phyloP scores from a whole-genome alignment of 768 basidiomycete species.

The Clathrus columnatus region DNA sequence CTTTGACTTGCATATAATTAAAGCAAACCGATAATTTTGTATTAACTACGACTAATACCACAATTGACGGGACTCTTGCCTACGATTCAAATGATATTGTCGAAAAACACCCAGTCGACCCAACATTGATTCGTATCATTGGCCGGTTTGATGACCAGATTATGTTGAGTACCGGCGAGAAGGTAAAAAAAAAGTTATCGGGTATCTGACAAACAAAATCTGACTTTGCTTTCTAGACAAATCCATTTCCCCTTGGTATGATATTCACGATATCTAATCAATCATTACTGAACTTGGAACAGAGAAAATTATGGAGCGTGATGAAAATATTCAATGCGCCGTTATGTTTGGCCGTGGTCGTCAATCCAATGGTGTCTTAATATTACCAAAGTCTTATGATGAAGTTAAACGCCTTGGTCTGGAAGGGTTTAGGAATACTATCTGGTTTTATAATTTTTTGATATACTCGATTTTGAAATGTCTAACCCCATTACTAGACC shows the following conservation, averaged over 20 bases:
- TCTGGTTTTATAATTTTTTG: background rate
- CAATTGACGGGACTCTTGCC: slow-evolving; percentile 23
- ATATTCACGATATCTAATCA: background rate
- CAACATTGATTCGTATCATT: slow-evolving; percentile 18
- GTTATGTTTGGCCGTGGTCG: slow-evolving; percentile 35
- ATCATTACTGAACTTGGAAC: background rate
- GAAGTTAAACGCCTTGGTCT: background rate
- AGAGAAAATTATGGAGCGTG: slow-evolving; percentile 31
- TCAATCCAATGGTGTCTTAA: slow-evolving; percentile 31
- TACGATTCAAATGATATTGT: slow-evolving; percentile 36
- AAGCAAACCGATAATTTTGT: no score
- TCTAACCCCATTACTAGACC: no score
- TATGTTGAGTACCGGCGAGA: slow-evolving; percentile 25
- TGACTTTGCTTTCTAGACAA: no score
- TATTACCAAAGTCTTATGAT: slow-evolving; percentile 22
- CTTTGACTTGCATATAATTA: no score
- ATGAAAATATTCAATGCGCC: slow-evolving; percentile 23
- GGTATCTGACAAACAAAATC: no score
- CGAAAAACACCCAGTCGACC: slow-evolving; percentile 31
- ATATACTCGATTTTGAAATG: no score
- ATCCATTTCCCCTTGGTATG: slow-evolving; percentile 24
- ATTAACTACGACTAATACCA: no score
- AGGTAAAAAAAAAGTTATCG: slow-evolving; percentile 14
- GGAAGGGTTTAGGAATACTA: background rate
- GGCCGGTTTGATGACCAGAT: slow-evolving; percentile 23